These are phyloP conservation scores for Vaccinium macrocarpon DNA, from an alignment of 148 eudicot species.

Conservation along the genomic window DNA sequence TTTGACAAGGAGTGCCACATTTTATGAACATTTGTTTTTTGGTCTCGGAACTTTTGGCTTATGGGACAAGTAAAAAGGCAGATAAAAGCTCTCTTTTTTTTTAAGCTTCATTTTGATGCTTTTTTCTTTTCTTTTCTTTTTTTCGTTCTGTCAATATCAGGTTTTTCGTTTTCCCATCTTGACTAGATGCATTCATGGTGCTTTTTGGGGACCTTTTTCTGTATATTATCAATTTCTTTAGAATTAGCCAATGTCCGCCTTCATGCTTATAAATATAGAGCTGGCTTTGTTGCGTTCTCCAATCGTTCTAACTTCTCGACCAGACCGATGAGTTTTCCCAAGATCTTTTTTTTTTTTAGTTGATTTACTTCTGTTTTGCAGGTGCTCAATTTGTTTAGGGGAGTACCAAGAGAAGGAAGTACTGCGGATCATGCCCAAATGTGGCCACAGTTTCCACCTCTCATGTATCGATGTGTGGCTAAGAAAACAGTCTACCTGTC, in stretches of 20 bases:
- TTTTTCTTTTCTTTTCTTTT: not conserved
- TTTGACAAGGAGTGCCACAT: not conserved
- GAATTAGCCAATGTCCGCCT: not conserved
- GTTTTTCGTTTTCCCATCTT: not conserved
- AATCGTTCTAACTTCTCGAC: not conserved
- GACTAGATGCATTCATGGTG: not conserved
- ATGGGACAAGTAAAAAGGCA: not conserved
- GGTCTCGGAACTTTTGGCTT: not conserved
- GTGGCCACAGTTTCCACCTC: slow-evolving; percentile 67
- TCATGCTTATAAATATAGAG: not conserved
- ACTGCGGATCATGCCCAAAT: slow-evolving; percentile 63
- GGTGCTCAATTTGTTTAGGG: slow-evolving; percentile 72
- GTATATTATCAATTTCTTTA: not conserved
- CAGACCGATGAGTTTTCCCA: not conserved
- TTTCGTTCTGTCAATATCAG: not conserved
- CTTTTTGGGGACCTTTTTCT: not conserved
- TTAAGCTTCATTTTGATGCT: not conserved
- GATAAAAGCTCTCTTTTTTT: not conserved
- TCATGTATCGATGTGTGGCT: slow-evolving; percentile 74
- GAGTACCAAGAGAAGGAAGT: slow-evolving; percentile 75
- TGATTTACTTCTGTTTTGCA: slow-evolving; percentile 19
- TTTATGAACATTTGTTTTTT: not conserved
- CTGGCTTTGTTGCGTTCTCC: not conserved
- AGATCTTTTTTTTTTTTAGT: not conserved
- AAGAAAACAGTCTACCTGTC: slow-evolving; percentile 63